Base-by-base conservation (phyloP, 192 early-diverging fungal species). In the Linnemannia elongata region DNA sequence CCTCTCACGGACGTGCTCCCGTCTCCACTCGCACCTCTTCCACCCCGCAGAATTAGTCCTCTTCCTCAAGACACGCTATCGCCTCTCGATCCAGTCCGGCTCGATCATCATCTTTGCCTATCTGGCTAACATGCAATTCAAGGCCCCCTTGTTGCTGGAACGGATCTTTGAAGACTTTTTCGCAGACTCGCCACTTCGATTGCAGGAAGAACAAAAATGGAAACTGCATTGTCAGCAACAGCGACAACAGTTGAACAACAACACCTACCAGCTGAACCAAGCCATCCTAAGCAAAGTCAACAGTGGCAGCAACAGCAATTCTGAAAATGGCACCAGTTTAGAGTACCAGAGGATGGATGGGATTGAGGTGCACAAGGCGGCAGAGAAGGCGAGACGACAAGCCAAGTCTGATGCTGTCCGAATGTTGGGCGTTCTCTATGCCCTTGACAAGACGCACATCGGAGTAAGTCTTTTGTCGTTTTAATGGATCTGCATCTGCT, bases 111-210 rank as follows among this genome's bases (percentile, higher is more conserved):
- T 90, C 39, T 90, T 88, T 74, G 86, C 89, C 4, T 90, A 90
- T 72, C 74, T 84, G 36, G 86, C 89, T 47, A 87, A 90, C 66
- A 82, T 90, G 68, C 86, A 86, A 39, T 60, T 83, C 66, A 83
- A 80, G 36, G 86, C 89, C 4, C 89, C 89, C 8, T 13, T 72
- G 24, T 36, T 90, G 39, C 83, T 90, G 3, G 89, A 90, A 35
- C 74, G 83, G n/a, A 88, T 90, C 44, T 85, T 90, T 73, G 86
- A 90, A 47, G 87, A 90, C n/a, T 90, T 90, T 75, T 90, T 90
- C 38, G 76, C 81, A 24, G 86, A 88, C 54, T 77, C 80, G 20
- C 69, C 68, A 33, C 68, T 85, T 42, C 55, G 63, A 38, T 74
- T 79, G 0, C 66, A 75, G 35, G 80, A 81, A 63, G 85, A 87